Base-by-base conservation (phyloP, 768 basidiomycete genomes). In the Boletellus ananiceps region DNA sequence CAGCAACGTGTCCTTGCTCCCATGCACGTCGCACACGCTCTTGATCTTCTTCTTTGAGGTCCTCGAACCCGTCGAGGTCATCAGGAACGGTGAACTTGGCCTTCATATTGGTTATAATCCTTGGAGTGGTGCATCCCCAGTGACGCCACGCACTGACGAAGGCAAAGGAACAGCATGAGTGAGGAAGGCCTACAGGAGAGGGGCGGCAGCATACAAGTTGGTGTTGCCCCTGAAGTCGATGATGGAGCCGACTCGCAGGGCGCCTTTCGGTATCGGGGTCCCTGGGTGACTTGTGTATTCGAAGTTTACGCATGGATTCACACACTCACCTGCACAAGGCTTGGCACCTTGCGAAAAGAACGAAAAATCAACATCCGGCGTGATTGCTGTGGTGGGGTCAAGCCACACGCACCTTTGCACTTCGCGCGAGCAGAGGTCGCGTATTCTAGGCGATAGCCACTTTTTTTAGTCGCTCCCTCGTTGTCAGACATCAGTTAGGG, bases 31-130 rank as follows among this genome's bases (percentile, higher is more conserved):
- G 70, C 36, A 96, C 65, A 50, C 81, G 84, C 5, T 74, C 80
- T 66, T 94, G 74, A 62, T 94, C 91, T 37, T 80, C 85, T 1
- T 74, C 69, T 0, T 60, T 70, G 40, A 93, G 75, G 0, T 84
- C 84, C 16, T 92, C 88, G 65, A 77, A 95, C 16, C 93, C 93
- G 62, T 97, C 93, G 33, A 95, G 71, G 1, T 93, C 90, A 9
- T 78, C 74, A 0, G 81, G 72, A 5, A 73, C 73, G 2, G 74
- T 71, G 53, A 86, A 77, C 3, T 71, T 66, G 12, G 73, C 73
- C 69, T 92, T 87, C 67, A 88, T 73, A 62, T 92, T 93, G 18
- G 61, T 62, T 29, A 95, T 58, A 42, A 93, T 80, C 59, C 77
- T 81, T 16, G 74, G 38, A 0, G 91, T 92, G 7, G 79, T 76